Evolutionary conservation across 2,329 filamentous ascomycete genomes (phyloP).

Genomic region (Delphinella strobiligena): DNA sequence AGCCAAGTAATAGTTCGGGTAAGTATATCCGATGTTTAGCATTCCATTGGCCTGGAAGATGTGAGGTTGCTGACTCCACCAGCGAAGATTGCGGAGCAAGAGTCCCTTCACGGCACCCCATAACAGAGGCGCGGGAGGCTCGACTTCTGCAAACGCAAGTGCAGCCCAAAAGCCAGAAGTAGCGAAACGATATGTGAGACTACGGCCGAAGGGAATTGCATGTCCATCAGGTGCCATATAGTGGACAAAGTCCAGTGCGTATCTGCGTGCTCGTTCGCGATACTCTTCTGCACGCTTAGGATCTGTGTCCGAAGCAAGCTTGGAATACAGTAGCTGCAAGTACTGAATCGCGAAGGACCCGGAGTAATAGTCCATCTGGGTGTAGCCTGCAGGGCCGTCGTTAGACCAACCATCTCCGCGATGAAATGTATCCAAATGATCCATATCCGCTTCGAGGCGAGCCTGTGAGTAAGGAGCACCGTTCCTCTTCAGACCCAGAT

Average conservation of each 20-base stretch:
- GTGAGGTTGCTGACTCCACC: slow-evolving; percentile 65
- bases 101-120: slow-evolving; percentile 74
- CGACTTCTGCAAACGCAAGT: slow-evolving; percentile 62
- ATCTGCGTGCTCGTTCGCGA: slow-evolving; percentile 52
- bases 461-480: slow-evolving; percentile 58
- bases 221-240: slow-evolving; percentile 64
- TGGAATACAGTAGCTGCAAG: slow-evolving; percentile 64
- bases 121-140: slow-evolving; percentile 57
- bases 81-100: slow-evolving; percentile 59
- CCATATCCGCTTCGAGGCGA: slow-evolving; percentile 60
- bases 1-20: slow-evolving; percentile 69
- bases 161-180: slow-evolving; percentile 80
- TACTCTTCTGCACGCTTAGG: slow-evolving; percentile 56
- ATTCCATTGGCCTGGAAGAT: slow-evolving; percentile 68
- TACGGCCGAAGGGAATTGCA: slow-evolving; percentile 65
- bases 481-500: slow-evolving; percentile 64
- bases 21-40: slow-evolving; percentile 63
- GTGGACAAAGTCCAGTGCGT: slow-evolving; percentile 59
- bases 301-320: slow-evolving; percentile 54
- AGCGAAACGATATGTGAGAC: slow-evolving; percentile 70
- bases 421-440: slow-evolving; percentile 69
- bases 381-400: slow-evolving; percentile 65
- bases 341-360: slow-evolving; percentile 75
- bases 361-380: slow-evolving; percentile 79
- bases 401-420: slow-evolving; percentile 71